Conservation (phyloP, 1,284 basidiomycete species). For the Ustilago trichophora region DNA sequence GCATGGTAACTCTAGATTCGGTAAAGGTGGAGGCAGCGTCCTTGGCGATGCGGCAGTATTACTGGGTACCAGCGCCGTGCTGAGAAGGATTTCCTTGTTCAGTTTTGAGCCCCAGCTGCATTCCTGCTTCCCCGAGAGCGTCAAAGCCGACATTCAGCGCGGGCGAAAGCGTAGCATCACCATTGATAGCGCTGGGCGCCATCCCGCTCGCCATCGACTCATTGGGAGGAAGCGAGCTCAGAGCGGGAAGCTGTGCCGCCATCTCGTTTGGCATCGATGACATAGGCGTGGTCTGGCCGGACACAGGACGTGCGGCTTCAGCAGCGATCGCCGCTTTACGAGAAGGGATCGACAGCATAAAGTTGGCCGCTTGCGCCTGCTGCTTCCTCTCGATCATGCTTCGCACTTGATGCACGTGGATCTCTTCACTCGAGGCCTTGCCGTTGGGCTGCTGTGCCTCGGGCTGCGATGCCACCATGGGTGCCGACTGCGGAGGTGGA, state of each 20-base stretch:
- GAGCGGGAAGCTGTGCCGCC: constrained; percentile 36
- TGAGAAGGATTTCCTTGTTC: constrained; percentile 8
- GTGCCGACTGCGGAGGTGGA: constrained; percentile 26
- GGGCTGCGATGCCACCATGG: constrained; percentile 32
- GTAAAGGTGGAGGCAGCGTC: too few relatives aligned
- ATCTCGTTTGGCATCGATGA: constrained; percentile 55
- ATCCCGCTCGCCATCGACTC: constrained; percentile 26
- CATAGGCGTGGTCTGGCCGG: constrained; percentile 53
- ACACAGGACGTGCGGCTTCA: constrained; percentile 24
- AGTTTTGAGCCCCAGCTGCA: constrained; percentile 15
- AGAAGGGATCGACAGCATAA: constrained; percentile 55
- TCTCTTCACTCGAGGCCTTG: constrained; percentile 37
- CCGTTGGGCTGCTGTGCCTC: constrained; percentile 21
- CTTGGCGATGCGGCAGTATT: too few relatives aligned
- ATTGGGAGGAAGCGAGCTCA: constrained; percentile 37
- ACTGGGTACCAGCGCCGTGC: constrained; percentile 2
- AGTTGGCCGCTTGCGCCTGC: constrained; percentile 50
- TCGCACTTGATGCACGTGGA: constrained; percentile 45
- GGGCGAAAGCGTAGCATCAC: constrained; percentile 29
- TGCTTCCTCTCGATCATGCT: constrained; percentile 56
- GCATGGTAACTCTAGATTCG: too few relatives aligned
- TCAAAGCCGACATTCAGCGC: constrained; percentile 32
- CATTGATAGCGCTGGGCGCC: constrained; percentile 12
- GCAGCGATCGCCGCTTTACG: constrained; percentile 42
- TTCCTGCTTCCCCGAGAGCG: constrained; percentile 18